Base-by-base conservation (phyloP, 257 asterid species). In the Ilex asprella region DNA sequence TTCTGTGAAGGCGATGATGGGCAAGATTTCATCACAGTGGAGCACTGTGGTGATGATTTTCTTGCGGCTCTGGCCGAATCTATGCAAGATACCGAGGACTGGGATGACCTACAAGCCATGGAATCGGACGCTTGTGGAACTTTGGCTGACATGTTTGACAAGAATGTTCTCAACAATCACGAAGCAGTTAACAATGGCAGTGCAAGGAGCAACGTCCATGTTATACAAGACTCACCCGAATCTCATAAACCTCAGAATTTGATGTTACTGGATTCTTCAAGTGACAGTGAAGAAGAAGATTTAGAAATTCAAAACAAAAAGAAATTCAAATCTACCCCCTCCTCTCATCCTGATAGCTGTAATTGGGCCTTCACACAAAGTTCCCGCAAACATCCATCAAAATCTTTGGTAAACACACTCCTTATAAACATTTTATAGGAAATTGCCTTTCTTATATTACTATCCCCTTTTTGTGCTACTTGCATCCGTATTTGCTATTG, bases 91-190 rank as follows among this genome's bases (percentile, higher is more conserved):
- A 65, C 80, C 10, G 96, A 89, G 86, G 99, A 92, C 63, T 92
- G 99, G 99, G 99, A 89, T 71, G 95, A 89, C 76, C 73, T 81
- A 67, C 84, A 83, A 73, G 88, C 87, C 63, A 74, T 87, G 85
- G 99, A 89, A 65, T 75, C 94, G 29, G 94, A 89, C 81, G 94
- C 95, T 62, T 89, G 96, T 44, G 88, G 96, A 68, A 77, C 86
- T 67, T 71, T 92, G 78, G 64, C 79, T 43, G 89, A 89, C 58
- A 81, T 86, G 56, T 82, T 89, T 67, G 82, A 81, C 39, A 74
- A 85, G 76, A 81, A 80, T 75, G 72, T 58, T 52, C 67, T 43
- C 59, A 72, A 65, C 50, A 68, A 76, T 21, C 55, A 62, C 73
- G 81, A 62, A 56, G 65, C 66, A 52, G 73, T 65, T n/a, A 56